Base-by-base conservation (phyloP, 2,329 filamentous ascomycete species). In the Penicillium psychrosexuale region DNA sequence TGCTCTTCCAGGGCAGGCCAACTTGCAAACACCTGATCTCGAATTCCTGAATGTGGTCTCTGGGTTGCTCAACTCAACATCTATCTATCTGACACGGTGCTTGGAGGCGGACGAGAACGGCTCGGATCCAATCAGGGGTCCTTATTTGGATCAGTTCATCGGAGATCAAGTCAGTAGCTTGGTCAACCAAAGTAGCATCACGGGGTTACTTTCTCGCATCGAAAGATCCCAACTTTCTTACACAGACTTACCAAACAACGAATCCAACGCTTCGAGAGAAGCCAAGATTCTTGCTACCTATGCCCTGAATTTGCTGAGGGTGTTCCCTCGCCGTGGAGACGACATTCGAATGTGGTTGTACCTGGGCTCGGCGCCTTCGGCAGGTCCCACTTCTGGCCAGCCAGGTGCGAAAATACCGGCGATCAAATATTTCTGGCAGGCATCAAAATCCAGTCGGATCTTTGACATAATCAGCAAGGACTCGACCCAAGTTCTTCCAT, bases 321-420 rank as follows among this genome's bases (percentile, higher is more conserved):
- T 91, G 64, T 97, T 97, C 61, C 91, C 93, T 8, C 78, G 81
- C 7, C 82, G 85, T 56, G 87, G 86, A 3, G 92, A 97, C 66
- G 91, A 97, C 56, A 95, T 97, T 57, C 87, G 92, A 22, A 96
- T 97, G 90, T 93, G 91, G 76, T 78, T 97, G 0, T 97, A 94
- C 67, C 80, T 94, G 38, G 89, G 91, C 0, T 84, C 88, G 40
- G 79, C 89, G 5, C 68, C 60, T 58, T 75, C 61, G 19, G 57
- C 75, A 67, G 48, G 71, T 66, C 61, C 75, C 56, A 57, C 60
- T 8, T 57, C 70, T 28, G 66, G 66, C 8, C 64, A 69, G 6
- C 69, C 58, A 22, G 59, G 61, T 65, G 60, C 55, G 57, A 75
- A 68, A 57, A 68, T 86, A 8, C 88, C 90, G 0, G 85, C 89